phyloP scores from a whole-genome alignment of 2,329 filamentous ascomycete species.

The Botrytis medusae region DNA sequence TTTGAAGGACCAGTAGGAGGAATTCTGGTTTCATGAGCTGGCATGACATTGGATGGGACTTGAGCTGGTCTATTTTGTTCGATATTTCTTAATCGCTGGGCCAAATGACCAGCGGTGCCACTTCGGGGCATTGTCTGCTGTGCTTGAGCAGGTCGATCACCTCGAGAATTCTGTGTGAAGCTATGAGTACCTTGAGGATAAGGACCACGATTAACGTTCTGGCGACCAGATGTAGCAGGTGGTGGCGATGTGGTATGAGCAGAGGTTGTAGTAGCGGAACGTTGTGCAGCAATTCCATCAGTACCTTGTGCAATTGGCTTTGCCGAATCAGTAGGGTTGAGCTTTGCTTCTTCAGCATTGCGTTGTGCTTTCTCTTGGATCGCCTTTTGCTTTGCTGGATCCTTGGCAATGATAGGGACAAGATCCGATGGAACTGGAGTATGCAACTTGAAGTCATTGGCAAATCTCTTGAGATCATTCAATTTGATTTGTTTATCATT shows the following conservation, averaged over 20 bases:
- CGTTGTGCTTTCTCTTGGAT: constrained; percentile 86
- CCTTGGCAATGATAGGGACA: constrained; percentile 93
- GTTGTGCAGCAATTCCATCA: constrained; percentile 43
- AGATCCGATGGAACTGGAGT: constrained; percentile 90
- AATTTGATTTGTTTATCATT: constrained; percentile 88
- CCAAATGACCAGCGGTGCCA: constrained; percentile 31
- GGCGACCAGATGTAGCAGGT: constrained; percentile 34
- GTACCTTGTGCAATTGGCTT: constrained; percentile 48
- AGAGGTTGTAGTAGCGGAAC: constrained; percentile 45
- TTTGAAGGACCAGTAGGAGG: constrained; percentile 74
- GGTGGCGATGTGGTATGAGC: constrained; percentile 44
- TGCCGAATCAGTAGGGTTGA: constrained; percentile 45
- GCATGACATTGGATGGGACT: constrained; percentile 30
- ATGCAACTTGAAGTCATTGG: constrained; percentile 87
- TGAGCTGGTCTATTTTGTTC: constrained; percentile 35
- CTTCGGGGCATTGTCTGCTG: constrained; percentile 33
- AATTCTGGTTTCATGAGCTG: constrained; percentile 59
- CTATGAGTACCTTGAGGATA: constrained; percentile 45
- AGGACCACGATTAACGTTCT: constrained; percentile 38
- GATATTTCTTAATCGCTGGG: constrained; percentile 33
- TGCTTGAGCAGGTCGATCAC: constrained; percentile 30
- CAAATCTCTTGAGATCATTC: constrained; percentile 93
- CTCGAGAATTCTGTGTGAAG: constrained; percentile 43
- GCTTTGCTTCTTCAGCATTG: constrained; percentile 64
- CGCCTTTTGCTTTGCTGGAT: constrained; percentile 88